Conservation (phyloP, 2,329 filamentous ascomycete species). For the Cordyceps tenuipes region DNA sequence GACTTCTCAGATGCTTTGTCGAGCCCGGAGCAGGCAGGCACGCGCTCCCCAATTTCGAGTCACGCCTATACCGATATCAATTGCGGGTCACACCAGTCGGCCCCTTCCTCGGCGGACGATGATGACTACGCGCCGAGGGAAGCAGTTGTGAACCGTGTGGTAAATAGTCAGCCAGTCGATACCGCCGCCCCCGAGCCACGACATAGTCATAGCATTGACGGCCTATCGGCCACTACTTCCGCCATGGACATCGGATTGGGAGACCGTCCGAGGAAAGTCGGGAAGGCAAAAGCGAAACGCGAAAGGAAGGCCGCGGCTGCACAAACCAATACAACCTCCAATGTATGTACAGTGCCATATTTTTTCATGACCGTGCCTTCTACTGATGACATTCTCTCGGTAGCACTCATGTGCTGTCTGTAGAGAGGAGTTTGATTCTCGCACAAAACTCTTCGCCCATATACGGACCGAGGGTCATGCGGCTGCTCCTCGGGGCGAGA, state of each 20-base stretch:
- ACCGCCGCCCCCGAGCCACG: background rate
- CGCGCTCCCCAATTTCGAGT: background rate
- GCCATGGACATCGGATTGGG: conserved; percentile 21
- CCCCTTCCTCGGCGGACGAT: background rate
- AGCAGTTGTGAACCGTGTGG: conserved; percentile 34
- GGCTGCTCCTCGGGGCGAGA: conserved; percentile 23
- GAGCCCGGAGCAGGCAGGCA: background rate
- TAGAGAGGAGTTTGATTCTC: conserved; percentile 45
- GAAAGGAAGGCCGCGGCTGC: conserved; percentile 37
- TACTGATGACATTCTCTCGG: background rate
- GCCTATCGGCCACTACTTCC: conserved; percentile 14
- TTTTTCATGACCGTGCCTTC: background rate
- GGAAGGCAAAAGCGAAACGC: conserved; percentile 44
- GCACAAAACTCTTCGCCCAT: conserved; percentile 65
- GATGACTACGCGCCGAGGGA: conserved; percentile 42
- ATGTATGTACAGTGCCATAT: background rate
- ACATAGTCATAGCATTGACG: background rate
- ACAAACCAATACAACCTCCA: conserved; percentile 29
- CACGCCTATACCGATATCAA: background rate
- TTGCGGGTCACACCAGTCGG: background rate
- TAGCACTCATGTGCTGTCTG: conserved; percentile 39
- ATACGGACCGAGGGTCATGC: conserved; percentile 60
- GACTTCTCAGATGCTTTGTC: background rate
- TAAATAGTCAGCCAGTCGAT: background rate
- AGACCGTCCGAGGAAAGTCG: conserved; percentile 31